Evolutionary conservation across 2,329 filamentous ascomycete genomes (phyloP).

Genomic region (Cercospora sp.): DNA sequence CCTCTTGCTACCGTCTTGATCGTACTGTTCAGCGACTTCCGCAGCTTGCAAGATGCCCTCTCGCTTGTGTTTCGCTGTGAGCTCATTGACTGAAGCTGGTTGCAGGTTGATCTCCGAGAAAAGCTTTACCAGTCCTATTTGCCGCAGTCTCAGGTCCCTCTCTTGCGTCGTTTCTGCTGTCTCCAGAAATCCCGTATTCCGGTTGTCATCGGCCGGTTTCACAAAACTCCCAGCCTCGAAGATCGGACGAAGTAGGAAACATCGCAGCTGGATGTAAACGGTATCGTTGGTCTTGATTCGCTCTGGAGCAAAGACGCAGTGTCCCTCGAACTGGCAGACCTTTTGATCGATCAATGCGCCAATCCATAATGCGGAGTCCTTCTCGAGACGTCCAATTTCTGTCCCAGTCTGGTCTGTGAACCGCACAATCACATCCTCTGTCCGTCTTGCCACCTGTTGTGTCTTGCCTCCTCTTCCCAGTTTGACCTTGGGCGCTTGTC

Average conservation of each 20-base stretch:
- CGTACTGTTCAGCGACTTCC: conserved; percentile 76
- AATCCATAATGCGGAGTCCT: conserved; percentile 87
- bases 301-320: conserved; percentile 87
- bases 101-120: conserved; percentile 86
- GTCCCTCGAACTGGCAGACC: conserved; percentile 82
- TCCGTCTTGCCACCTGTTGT: conserved; percentile 59
- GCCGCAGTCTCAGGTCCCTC: conserved; percentile 76
- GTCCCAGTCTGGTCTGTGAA: conserved; percentile 79
- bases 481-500: conserved; percentile 61
- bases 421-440: conserved; percentile 83
- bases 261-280: conserved; percentile 83
- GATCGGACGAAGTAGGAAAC: conserved; percentile 70
- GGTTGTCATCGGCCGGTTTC: conserved; percentile 66
- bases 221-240: conserved; percentile 68
- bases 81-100: conserved; percentile 72
- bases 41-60: conserved; percentile 83
- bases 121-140: conserved; percentile 83
- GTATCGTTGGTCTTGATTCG: conserved; percentile 86
- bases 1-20: conserved; percentile 58
- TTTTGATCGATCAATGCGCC: conserved; percentile 89
- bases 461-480: conserved; percentile 43
- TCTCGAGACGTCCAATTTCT: conserved; percentile 83
- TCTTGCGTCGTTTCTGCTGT: conserved; percentile 84
- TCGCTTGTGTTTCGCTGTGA: conserved; percentile 75
- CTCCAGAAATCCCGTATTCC: conserved; percentile 74